Evolutionary conservation across 768 basidiomycete genomes (phyloP), one percentile per base, ranked within the genome.

Genomic region (Boletus barrowsii): DNA sequence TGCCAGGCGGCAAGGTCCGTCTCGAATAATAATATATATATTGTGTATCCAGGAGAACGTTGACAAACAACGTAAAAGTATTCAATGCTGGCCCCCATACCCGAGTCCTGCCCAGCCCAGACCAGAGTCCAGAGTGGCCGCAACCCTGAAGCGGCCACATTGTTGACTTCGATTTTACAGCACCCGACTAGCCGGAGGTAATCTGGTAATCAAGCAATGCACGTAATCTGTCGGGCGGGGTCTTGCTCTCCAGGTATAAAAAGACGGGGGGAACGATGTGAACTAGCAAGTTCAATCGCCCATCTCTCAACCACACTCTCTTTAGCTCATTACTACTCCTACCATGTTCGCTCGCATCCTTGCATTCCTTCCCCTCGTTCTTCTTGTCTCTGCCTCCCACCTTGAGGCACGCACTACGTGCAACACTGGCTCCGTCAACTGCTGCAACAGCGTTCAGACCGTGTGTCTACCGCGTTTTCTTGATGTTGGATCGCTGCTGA

Each of bases 281-380:
- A 22, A 9, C 1, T 40, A 40, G 17, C 26, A 55, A 52, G 26
- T 46, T 17, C 4, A 10, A 49, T 6, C 10, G 24, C 8, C 47
- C 39, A 49, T 41, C 20, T 42, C 40, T 55, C 42, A 32, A 41
- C 14, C 24, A 4, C 20, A 24, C 24, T 43, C 15, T 51, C 24
- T 29, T 37, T 39, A 41, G 17, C 20, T 2, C 7, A 9, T 32
- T 18, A 3, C 37, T n/a, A 10, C 24, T 42, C 36, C 29, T 35
- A 24, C 2, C 8, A 64, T 64, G 63, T 54, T 66, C 29, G 48
- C 64, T 44, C 62, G 58, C 8, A 4, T 62, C 53, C 17, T 62
- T 10, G 52, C 65, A 37, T 42, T 67, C 24, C 20, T 58, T 4
- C 58, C 58, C 17, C 37, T 67, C 9, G 66, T 56, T 49, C 44